Percentiles rank a stretch among this genome's conserved stretches.
phyloP scores from a whole-genome alignment of 2,329 filamentous ascomycete genomes.

The Byssoonygena ceratinophila region DNA sequence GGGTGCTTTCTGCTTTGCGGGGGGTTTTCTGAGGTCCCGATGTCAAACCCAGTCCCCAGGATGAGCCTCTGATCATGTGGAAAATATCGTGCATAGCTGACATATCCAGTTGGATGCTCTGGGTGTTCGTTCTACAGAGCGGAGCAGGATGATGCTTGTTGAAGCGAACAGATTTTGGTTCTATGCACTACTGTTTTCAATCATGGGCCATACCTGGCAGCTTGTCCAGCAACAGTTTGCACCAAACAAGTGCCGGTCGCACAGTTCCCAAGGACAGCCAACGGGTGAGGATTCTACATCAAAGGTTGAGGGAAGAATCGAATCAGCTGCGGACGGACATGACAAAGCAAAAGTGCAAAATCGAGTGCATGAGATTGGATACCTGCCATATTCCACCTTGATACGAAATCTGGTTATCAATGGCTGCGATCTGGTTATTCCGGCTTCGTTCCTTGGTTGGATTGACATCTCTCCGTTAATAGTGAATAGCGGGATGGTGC shows the following conservation, averaged over 20 bases:
- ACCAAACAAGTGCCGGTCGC: background rate
- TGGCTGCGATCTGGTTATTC: slow-evolving; percentile 52
- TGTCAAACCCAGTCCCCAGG: too few species aligned
- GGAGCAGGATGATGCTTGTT: slow-evolving; percentile 40
- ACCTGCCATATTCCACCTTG: slow-evolving; percentile 21
- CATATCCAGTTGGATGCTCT: slow-evolving; percentile 42
- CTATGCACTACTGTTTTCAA: slow-evolving; percentile 47
- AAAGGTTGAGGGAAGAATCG: background rate
- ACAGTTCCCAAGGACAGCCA: background rate
- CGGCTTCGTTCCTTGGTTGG: slow-evolving; percentile 53
- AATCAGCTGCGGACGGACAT: slow-evolving; percentile 6
- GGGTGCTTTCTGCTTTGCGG: background rate
- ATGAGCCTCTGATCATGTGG: too few species aligned
- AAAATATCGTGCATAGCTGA: background rate
- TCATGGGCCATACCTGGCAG: slow-evolving; percentile 28
- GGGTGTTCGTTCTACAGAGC: slow-evolving; percentile 37
- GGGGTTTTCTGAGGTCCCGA: slow-evolving; percentile 12
- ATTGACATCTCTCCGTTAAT: slow-evolving; percentile 41
- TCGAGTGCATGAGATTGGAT: background rate
- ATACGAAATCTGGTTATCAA: slow-evolving; percentile 46
- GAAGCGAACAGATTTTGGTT: slow-evolving; percentile 64
- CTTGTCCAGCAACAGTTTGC: slow-evolving; percentile 14
- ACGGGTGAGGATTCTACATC: background rate
- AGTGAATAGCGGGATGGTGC: slow-evolving; percentile 50
- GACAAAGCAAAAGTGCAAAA: background rate